Base-by-base conservation (phyloP, 495 filamentous ascomycete species). In the Paragyromitra xinjiangensis region DNA sequence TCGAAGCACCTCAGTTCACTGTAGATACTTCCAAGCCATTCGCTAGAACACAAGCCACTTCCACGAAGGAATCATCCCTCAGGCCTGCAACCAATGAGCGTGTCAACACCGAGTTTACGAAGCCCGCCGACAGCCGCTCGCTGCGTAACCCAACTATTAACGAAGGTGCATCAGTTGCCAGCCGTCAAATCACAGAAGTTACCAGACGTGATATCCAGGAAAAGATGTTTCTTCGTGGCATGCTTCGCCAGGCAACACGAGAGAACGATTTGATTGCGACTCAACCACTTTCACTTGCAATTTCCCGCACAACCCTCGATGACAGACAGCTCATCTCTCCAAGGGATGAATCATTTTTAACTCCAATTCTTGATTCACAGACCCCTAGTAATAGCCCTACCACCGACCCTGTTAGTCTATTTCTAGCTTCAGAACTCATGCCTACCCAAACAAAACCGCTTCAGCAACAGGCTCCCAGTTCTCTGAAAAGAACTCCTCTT, bases 151-250 rank as follows among this genome's bases (percentile, higher is more conserved):
- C 24, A 24, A 50, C n/a, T 42, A 73, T 12, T n/a, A 4, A 48
- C 22, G 44, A 51, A 6, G n/a, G 29, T 26, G 3, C 3, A 12
- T 40, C 39, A 56, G 5, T 40, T 42, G 4, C n/a, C 19, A 16
- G 6, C 22, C 50, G 9, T 39, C 58, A 11, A 19, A 3, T 56
- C 16, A 59, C 59, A 7, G 56, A 44, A 66, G 34, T 39, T 22
- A 69, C 66, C 4, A 50, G 75, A 34, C 77, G 77, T 1, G 73
- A 79, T 66, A 78, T 63, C 14, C 77, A 79, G 24, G 77, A 79
- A 53, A 79, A 78, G 37, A 71, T 66, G n/a, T 53, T 62, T 14
- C 75, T 79, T 66, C 77, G 77, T 22, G 63, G 59, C 5, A 79
- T 79, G 77, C 77, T 79, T 61, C 74, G 75, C 19, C 66, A 62